Conservation (phyloP, 345 rosid genomes). For the Psidium guajava region DNA sequence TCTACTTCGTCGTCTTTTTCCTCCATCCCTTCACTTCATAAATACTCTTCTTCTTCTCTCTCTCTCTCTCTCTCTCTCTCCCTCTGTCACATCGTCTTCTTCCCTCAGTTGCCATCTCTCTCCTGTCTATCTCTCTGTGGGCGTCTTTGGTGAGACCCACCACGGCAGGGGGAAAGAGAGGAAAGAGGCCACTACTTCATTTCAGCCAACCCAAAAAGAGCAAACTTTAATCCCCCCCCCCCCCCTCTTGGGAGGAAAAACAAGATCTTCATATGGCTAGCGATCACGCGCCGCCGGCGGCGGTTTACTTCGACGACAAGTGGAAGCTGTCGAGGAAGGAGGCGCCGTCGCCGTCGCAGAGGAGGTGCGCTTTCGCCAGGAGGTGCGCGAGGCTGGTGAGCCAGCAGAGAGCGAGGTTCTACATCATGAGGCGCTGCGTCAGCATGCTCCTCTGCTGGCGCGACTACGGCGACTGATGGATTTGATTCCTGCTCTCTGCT, state of each 20-base stretch:
- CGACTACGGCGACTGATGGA: conserved; percentile 19
- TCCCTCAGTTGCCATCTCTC: neutral
- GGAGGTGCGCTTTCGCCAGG: conserved; percentile 14
- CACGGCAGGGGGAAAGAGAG: neutral
- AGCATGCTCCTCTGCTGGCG: conserved; percentile 37
- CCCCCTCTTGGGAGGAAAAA: neutral
- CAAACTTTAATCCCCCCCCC: neutral
- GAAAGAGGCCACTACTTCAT: neutral
- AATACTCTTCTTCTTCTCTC: neutral
- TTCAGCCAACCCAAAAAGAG: neutral
- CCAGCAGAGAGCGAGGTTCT: conserved; percentile 35
- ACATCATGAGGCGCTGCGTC: conserved; percentile 40
- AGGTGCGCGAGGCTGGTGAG: conserved; percentile 30
- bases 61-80: neutral
- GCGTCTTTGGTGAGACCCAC: neutral
- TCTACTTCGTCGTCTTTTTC: neutral
- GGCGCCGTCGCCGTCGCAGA: neutral
- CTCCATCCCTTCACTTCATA: neutral
- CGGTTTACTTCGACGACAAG: conserved; percentile 31
- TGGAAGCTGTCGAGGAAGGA: conserved; percentile 53
- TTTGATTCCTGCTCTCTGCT: neutral
- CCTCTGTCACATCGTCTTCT: neutral
- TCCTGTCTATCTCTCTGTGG: neutral
- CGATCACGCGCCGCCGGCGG: conserved; percentile 22
- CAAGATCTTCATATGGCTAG: neutral